These are phyloP conservation scores for Dioscorea dumetorum DNA, from an alignment of 106 monocot genomes.

Conservation along the genomic window DNA sequence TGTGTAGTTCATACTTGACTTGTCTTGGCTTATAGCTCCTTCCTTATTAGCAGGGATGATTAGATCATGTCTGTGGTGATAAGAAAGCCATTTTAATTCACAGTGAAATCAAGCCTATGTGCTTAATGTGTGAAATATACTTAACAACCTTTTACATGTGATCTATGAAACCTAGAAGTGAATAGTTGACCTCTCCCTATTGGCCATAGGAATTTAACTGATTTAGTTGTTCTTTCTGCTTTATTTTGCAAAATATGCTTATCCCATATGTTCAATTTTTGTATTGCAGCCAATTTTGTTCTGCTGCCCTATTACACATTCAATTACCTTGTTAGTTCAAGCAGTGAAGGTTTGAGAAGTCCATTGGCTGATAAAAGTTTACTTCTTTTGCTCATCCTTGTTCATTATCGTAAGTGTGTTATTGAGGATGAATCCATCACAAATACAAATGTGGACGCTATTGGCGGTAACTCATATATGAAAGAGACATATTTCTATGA, in stretches of 20 bases:
- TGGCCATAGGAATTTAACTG: too few species aligned
- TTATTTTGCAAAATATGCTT: neutral
- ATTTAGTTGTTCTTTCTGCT: neutral
- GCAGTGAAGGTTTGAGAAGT: constrained; percentile 46
- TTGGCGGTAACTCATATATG: constrained; percentile 19
- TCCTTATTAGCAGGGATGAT: too few species aligned
- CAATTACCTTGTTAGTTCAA: constrained; percentile 79
- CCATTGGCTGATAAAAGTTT: constrained; percentile 77
- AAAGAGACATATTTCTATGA: constrained; percentile 61
- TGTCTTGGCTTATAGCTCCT: too few species aligned
- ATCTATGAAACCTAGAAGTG: too few species aligned
- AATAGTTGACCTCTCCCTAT: too few species aligned
- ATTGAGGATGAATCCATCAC: constrained; percentile 17
- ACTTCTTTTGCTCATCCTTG: constrained; percentile 72
- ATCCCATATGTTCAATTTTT: constrained; percentile 5
- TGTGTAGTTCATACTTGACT: too few species aligned
- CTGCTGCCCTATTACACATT: constrained; percentile 92
- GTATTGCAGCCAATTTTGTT: constrained; percentile 88
- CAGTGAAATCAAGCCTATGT: too few species aligned
- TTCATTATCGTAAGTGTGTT: constrained; percentile 74
- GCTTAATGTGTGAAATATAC: too few species aligned
- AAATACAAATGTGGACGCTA: constrained; percentile 17
- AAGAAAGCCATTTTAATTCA: too few species aligned
- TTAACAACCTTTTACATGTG: too few species aligned
- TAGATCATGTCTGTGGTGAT: too few species aligned